phyloP scores from a whole-genome alignment of 2,329 filamentous ascomycete species.

The Fusarium albidum region DNA sequence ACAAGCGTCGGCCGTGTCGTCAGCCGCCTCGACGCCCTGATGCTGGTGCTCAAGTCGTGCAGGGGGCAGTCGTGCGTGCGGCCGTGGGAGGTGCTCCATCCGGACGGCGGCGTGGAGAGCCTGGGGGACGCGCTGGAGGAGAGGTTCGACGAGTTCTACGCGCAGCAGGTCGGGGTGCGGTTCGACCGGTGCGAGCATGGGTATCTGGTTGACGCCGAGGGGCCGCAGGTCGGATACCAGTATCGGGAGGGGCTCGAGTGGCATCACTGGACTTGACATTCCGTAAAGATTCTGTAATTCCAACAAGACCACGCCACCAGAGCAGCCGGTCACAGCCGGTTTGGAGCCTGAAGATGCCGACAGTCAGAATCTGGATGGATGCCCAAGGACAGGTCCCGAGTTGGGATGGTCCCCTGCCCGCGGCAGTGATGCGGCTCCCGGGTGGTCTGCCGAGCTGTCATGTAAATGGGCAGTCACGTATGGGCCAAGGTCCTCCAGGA shows the following conservation, averaged over 20 bases:
- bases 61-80: slow-evolving; percentile 59
- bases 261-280: slow-evolving; percentile 40
- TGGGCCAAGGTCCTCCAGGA: background rate
- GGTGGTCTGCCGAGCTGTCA: slow-evolving; percentile 1
- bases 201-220: slow-evolving; percentile 64
- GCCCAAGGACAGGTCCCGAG: slow-evolving; percentile 9
- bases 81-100: slow-evolving; percentile 67
- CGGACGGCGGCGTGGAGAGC: slow-evolving; percentile 57
- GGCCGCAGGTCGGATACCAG: slow-evolving; percentile 51
- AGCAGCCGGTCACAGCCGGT: background rate
- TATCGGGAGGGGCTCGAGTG: slow-evolving; percentile 40
- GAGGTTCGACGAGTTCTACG: slow-evolving; percentile 63
- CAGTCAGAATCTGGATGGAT: slow-evolving; percentile 7
- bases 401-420: background rate
- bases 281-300: background rate
- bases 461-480: slow-evolving; percentile 1
- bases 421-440: background rate
- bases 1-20: slow-evolving; percentile 49
- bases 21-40: slow-evolving; percentile 63
- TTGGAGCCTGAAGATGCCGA: slow-evolving; percentile 4
- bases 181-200: slow-evolving; percentile 64
- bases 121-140: slow-evolving; percentile 59
- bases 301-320: background rate
- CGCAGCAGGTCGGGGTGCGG: slow-evolving; percentile 54
- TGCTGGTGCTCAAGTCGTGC: slow-evolving; percentile 69